Percentiles rank a stretch among this genome's conserved stretches.
Evolutionary conservation across 2,329 filamentous ascomycete species (phyloP).

Genomic region (Zymoseptoria ardabiliae): DNA sequence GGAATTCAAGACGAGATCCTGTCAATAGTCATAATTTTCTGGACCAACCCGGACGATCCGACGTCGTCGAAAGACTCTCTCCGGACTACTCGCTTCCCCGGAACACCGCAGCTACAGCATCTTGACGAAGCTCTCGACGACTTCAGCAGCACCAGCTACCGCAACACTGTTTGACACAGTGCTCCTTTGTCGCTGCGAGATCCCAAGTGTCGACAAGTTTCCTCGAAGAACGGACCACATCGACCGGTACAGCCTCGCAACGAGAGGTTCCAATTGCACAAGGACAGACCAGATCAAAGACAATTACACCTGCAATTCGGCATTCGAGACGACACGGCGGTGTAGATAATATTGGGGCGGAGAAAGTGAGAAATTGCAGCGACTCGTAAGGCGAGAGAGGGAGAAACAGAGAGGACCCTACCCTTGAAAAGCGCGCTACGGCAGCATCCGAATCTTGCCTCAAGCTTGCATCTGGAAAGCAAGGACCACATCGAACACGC

Average conservation of each 20-base stretch:
- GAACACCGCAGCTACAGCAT: not conserved
- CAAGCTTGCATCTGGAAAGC: not conserved
- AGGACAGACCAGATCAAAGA: not conserved
- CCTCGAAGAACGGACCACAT: not conserved
- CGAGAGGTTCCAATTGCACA: not conserved
- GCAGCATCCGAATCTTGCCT: too few relatives aligned
- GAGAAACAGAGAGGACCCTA: too few relatives aligned
- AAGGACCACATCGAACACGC: constrained; percentile 2
- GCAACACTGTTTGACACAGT: not conserved
- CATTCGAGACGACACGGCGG: not conserved
- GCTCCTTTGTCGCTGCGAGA: not conserved
- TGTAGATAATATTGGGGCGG: not conserved
- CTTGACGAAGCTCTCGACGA: not conserved
- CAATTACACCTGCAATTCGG: not conserved
- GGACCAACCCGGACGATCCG: not conserved
- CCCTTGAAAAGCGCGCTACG: too few relatives aligned
- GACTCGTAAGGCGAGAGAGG: not conserved
- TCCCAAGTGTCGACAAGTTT: not conserved
- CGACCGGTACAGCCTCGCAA: not conserved
- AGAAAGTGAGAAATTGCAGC: not conserved
- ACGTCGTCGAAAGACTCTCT: not conserved
- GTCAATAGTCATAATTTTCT: not conserved
- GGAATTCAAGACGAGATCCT: not conserved
- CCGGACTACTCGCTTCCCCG: not conserved
- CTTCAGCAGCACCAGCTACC: not conserved